Base-by-base conservation (phyloP, 192 early-diverging fungal genomes). In the Rhizophagus sp. region DNA sequence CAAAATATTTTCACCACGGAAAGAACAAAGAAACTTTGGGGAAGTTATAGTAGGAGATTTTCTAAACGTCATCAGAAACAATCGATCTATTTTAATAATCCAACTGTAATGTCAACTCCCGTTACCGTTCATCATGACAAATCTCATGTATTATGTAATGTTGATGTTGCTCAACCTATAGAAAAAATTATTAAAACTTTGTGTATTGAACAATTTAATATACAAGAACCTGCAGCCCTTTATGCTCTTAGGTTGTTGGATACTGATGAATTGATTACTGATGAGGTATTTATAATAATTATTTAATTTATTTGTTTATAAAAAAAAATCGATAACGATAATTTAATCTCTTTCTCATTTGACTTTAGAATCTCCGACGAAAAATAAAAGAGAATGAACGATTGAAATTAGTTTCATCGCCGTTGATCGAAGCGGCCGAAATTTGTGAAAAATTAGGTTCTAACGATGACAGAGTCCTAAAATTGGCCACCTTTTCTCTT, bases 401-500 rank as follows among this genome's bases (percentile, higher is more conserved):
- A 10, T 49, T 79, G 22, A 79, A 79, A 79, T 44, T 79, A 7
- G 78, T 79, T 61, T 68, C 78, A 13, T 79, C 78, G 22, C 78
- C 78, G 49, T 25, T 79, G 17, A 79, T 70, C 27, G 78, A 79
- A 79, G 78, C 78, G 30, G 78, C 67, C 27, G 78, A 79, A 70
- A 70, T 79, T 4, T 79, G 67, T 70, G 78, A 79, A 52, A 79
- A 79, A 61, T 27, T 79, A 4, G 27, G 66, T 9, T 70, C 78
- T 24, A 84, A 87, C 77, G 89, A 90, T 82, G 88, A 92, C 49
- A 84, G 84, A 66, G 68, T 83, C 1, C 64, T 92, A 4, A 92
- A 92, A 81, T 86, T 89, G 44, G 86, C 91, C 2, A 88, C 89
- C 1, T 92, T 92, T 64, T 82, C 86, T 22, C 83, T 92, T 47